Evolutionary conservation across 1,284 basidiomycete species (phyloP).

Genomic region (Ustilago hordei): DNA sequence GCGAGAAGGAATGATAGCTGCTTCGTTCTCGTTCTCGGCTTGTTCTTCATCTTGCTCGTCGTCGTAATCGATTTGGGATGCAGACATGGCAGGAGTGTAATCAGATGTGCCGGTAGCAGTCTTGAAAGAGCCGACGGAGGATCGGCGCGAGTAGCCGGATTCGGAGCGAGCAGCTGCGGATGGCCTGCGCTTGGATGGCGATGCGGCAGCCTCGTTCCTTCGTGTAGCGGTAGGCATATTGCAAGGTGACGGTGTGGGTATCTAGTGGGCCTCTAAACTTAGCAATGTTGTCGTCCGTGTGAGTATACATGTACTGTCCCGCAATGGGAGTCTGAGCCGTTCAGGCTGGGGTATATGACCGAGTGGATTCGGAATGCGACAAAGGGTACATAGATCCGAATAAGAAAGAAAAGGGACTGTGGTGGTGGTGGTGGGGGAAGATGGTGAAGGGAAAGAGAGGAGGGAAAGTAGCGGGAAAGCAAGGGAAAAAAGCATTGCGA

Average conservation of each 20-base stretch:
- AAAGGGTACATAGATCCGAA: not conserved
- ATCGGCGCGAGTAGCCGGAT: constrained; percentile 38
- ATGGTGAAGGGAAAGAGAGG: too few relatives aligned
- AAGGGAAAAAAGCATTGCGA: not conserved
- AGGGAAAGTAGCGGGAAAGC: not conserved
- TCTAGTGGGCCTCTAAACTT: not conserved
- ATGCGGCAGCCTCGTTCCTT: constrained; percentile 7
- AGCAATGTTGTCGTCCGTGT: not conserved
- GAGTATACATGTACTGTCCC: not conserved
- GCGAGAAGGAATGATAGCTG: constrained; percentile 16
- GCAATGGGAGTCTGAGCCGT: not conserved
- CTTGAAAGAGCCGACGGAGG: constrained; percentile 40
- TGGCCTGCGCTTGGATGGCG: constrained; percentile 22
- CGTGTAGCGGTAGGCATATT: constrained; percentile 32
- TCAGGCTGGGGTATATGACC: not conserved
- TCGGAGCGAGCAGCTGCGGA: constrained; percentile 34
- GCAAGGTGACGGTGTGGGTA: not conserved
- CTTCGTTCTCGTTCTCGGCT: constrained; percentile 6
- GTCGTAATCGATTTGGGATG: constrained; percentile 21
- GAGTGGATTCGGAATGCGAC: not conserved
- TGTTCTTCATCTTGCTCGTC: constrained; percentile 13
- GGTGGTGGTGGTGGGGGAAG: not conserved
- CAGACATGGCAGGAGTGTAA: constrained; percentile 1
- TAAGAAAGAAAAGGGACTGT: not conserved
- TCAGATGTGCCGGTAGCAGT: constrained; percentile 39